Base-by-base conservation (phyloP, 169 alveolate species). In the Plasmodium relictum region DNA sequence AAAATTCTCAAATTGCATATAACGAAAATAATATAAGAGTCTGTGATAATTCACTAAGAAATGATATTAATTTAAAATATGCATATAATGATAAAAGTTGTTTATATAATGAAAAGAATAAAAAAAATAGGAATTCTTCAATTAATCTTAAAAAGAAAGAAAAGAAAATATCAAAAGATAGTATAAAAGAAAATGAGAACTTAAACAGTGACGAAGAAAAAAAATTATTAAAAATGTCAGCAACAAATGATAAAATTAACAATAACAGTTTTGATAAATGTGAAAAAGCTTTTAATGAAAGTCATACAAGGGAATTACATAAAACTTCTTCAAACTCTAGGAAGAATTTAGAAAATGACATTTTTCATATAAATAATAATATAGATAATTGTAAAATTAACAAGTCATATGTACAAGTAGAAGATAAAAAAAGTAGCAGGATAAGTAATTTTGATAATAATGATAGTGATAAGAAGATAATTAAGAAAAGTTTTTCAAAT, bases 391-490 rank as follows among this genome's bases (percentile, higher is more conserved):
- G 16, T 20, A 20, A 42, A 3, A 24, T 39, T 16, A 14, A 8
- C 6, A 69, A 7, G 7, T 44, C 63, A 18, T 69, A 24, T 42
- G 12, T 44, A 8, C 76, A 69, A 69, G 9, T 69, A 52, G 52
- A 31, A n/a, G 76, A 69, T 69, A 16, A 69, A 39, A 69, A 44
- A 69, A 16, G 44, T 14, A 31, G 9, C 62, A 56, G 44, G 41
- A 0, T 31, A 42, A n/a, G 10, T 69, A 0, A 44, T 20, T 69
- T 6, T 56, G 26, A 9, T 22, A 20, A 56, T 0, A 14, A 14
- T 20, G 9, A 2, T 1, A 56, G 31, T 6, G 2, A 16, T 10
- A 37, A 14, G 1, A 31, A 44, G 12, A 16, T 8, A 20, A 31
- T 31, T 2, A 31, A 31, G 3, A 31, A 31, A 31, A 31, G 39